phyloP scores from a whole-genome alignment of 768 basidiomycete genomes.

The Boletus bicolor region DNA sequence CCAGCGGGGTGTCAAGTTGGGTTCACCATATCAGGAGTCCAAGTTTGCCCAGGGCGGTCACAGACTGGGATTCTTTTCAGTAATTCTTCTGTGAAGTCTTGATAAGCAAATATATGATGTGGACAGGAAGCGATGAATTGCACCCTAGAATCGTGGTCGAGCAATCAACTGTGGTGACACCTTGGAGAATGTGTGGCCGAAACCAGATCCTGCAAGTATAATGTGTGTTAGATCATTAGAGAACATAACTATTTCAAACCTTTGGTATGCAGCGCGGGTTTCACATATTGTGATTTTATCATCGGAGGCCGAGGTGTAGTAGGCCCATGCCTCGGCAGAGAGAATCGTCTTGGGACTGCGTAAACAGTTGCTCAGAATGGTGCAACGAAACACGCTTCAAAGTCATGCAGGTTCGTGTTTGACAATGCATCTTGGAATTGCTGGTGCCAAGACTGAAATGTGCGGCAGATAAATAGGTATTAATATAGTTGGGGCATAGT shows the following conservation, averaged over 20 bases:
- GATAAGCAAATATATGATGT: constrained; percentile 49
- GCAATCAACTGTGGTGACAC: constrained; percentile 80
- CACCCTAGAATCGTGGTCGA: constrained; percentile 80
- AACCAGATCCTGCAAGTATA: constrained; percentile 69
- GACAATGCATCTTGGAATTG: constrained; percentile 58
- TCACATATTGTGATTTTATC: constrained; percentile 84
- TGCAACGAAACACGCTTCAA: constrained; percentile 57
- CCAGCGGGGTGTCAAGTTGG: constrained; percentile 84
- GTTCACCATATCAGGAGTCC: constrained; percentile 89
- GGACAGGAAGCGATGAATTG: constrained; percentile 67
- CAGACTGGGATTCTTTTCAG: constrained; percentile 40
- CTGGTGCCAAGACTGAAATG: constrained; percentile 60
- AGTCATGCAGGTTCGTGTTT: constrained; percentile 82
- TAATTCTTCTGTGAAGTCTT: constrained; percentile 14
- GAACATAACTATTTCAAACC: constrained; percentile 37
- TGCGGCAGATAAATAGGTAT: neutral
- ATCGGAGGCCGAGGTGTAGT: constrained; percentile 89
- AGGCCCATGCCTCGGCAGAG: constrained; percentile 86
- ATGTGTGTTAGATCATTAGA: neutral
- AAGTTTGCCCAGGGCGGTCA: constrained; percentile 84
- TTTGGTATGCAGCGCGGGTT: constrained; percentile 85
- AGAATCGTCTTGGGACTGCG: constrained; percentile 48
- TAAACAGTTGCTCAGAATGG: too few species aligned
- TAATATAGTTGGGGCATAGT: neutral
- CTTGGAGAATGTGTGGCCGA: constrained; percentile 75